Base-by-base conservation (phyloP, 2,329 filamentous ascomycete genomes). In the Aphanoascus verrucosus region DNA sequence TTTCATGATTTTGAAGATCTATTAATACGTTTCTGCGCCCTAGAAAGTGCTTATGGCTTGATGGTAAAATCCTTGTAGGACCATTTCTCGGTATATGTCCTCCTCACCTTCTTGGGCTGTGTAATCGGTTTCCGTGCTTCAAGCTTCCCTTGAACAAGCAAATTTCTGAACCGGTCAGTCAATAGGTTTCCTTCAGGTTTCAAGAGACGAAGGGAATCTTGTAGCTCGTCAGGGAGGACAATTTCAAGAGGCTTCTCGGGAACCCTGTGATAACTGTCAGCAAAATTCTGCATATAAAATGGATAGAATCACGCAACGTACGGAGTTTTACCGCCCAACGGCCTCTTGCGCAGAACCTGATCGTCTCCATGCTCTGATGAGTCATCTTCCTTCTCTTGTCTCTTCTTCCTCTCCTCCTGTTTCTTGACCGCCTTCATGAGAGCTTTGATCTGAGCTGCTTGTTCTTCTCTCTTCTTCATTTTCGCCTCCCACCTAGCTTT, bases 121-220 rank as follows among this genome's bases (percentile, higher is more conserved):
- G 84, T 80, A 55, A 91, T 80, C 50, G 84, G 83, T 66, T 84
- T 84, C 62, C 93, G 79, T 48, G 81, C 80, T 75, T 98, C 93
- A 57, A 98, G 72, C 72, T 93, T 94, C 56, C 93, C 93, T 58
- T 89, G 82, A 34, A 97, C 79, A 58, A 97, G 75, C 71, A 97
- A 76, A 67, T 81, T 97, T 57, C 93, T 78, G 74, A 95, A 97
- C 49, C 93, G 80, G 64, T 98, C 93, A 61, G 88, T 88, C 61
- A 98, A 76, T 38, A 96, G 74, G 66, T 96, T 97, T n/a, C 93
- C 93, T 69, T 98, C 93, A 0, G 93, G 93, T 70, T 91, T 94
- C 59, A 95, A 72, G 65, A 89, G 70, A 64, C 93, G 71, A 64
- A 96, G 72, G 48, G 88, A 84, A 64, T 95, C 81, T 69, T 95